Evolutionary conservation across 2,329 filamentous ascomycete genomes (phyloP), one percentile per base, ranked within the genome.

Genomic region (Sarocladium kiliense): DNA sequence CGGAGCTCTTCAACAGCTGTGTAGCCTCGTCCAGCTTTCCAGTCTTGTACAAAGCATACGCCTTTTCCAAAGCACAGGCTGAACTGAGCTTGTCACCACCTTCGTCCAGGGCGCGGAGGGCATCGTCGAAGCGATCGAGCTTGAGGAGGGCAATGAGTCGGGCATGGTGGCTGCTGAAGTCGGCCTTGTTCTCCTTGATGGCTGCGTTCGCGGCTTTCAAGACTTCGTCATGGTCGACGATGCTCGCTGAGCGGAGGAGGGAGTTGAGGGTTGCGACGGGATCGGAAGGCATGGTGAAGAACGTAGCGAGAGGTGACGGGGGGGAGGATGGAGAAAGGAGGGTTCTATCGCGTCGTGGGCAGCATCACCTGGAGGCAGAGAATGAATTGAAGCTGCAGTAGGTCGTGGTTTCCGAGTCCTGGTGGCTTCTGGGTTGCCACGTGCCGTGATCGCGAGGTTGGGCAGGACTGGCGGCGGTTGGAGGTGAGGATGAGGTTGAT

Each of bases 41-140:
- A 0, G 82, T 80, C 74, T 92, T 94, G 74, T 94, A 95, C 19
- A 92, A 78, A n/a, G 88, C 86, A 73, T 95, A 95, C 2, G 87
- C 82, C 66, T 86, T 86, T 69, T 92, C 89, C 42, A 92, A 76
- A 16, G 72, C 65, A 61, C 86, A 89, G 56, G 72, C 71, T 37
- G 80, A 74, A 65, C 85, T 81, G 56, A 92, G 72, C 59, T 73
- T 75, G 56, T 80, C 75, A 50, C 84, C 84, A 18, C 77, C 84
- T 34, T 85, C 81, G 57, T 85, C 80, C 57, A 93, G 79, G 55
- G 83, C 79, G 57, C 83, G 82, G 49, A 91, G 74, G 45, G 88
- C 88, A 68, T 94, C 89, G 56, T 88, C 82, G 69, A 87, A 94
- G 57, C 89, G 87, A 70, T 94, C 90, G 62, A 94, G 82, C 68